phyloP scores from a whole-genome alignment of 2,329 filamentous ascomycete genomes.

The Diplodia mutila region DNA sequence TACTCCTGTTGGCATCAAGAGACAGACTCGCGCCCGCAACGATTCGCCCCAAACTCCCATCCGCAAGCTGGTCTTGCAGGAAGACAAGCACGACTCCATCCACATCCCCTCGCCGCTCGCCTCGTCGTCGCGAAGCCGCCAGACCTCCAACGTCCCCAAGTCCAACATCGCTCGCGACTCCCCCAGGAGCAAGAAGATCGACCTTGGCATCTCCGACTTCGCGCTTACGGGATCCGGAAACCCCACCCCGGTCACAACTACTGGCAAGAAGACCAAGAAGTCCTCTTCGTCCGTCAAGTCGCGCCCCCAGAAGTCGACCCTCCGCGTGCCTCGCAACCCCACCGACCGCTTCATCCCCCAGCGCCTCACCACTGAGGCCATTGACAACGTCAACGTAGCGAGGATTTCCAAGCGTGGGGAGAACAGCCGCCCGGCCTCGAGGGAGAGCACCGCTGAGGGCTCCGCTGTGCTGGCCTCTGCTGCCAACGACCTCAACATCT shows the following conservation, averaged over 20 bases:
- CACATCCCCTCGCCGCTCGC: conserved; percentile 24
- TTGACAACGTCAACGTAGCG: conserved; percentile 73
- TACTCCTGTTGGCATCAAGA: conserved; percentile 25
- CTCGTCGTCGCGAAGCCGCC: conserved; percentile 19
- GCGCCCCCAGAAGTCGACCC: conserved; percentile 21
- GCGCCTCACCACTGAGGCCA: conserved; percentile 84
- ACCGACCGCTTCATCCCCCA: conserved; percentile 97
- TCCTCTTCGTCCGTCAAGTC: conserved; percentile 41
- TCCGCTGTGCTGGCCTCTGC: conserved; percentile 78
- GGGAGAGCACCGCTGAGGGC: conserved; percentile 67
- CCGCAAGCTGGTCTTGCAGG: conserved; percentile 27
- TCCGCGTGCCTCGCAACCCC: conserved; percentile 60
- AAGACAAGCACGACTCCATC: conserved; percentile 24
- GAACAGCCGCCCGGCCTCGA: conserved; percentile 71
- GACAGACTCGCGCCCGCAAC: conserved; percentile 19
- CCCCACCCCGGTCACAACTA: conserved; percentile 44
- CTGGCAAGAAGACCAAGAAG: conserved; percentile 56
- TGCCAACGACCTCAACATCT: conserved; percentile 67
- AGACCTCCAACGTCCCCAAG: conserved; percentile 74
- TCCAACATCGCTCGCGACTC: conserved; percentile 84
- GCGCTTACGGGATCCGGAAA: conserved; percentile 80
- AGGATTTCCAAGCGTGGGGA: conserved; percentile 34
- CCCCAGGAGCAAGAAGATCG: conserved; percentile 82
- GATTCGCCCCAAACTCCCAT: conserved; percentile 21
- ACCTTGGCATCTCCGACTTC: conserved; percentile 92